phyloP scores from a whole-genome alignment of 192 early-diverging fungal genomes.

The Backusella psychrophila region DNA sequence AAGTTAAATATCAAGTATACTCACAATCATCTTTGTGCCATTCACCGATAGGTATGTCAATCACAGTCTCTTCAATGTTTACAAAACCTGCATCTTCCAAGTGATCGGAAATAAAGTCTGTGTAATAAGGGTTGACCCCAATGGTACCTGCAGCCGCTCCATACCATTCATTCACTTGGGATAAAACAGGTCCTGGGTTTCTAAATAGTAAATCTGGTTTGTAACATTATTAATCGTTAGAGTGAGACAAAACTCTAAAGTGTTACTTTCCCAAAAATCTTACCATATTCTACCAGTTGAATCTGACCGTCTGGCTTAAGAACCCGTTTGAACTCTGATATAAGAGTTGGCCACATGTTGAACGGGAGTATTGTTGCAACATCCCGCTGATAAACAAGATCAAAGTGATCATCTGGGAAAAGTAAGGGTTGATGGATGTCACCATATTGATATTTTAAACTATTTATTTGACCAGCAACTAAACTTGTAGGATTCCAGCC shows the following conservation, averaged over 20 bases:
- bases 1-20: not conserved
- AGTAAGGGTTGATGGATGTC: slow-evolving; percentile 39
- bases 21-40: slow-evolving; percentile 30
- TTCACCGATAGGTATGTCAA: slow-evolving; percentile 33
- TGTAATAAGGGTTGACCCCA: slow-evolving; percentile 8
- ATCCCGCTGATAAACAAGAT: slow-evolving; percentile 42
- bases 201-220: slow-evolving; percentile 18
- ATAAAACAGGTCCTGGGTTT: slow-evolving; percentile 23
- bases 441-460: slow-evolving; percentile 21
- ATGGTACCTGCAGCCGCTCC: slow-evolving; percentile 4
- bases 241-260: not conserved
- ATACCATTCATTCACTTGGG: slow-evolving; percentile 30
- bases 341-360: slow-evolving; percentile 16
- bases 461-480: not conserved
- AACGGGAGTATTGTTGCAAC: slow-evolving; percentile 16
- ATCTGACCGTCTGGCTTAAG: slow-evolving; percentile 25
- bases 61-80: slow-evolving; percentile 15
- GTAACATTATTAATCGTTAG: not conserved
- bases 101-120: not conserved
- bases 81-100: slow-evolving; percentile 22
- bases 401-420: slow-evolving; percentile 43
- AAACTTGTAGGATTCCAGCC: not conserved
- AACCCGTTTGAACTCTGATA: slow-evolving; percentile 17
- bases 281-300: slow-evolving; percentile 33
- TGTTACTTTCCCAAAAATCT: not conserved